phyloP scores from a whole-genome alignment of 495 filamentous ascomycete genomes.

The Aspergillus heteromorphus region DNA sequence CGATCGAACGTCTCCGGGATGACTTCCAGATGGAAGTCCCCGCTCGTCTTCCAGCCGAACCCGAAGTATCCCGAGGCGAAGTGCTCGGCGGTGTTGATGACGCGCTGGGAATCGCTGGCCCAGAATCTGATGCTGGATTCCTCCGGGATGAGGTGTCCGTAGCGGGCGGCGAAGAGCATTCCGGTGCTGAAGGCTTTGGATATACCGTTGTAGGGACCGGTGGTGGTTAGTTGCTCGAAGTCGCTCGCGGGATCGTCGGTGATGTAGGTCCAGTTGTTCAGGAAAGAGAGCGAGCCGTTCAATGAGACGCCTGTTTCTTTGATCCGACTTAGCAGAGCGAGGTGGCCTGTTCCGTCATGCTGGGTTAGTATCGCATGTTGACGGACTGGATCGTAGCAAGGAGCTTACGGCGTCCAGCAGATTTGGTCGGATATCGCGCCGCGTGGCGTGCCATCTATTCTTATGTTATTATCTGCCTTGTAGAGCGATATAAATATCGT shows the following conservation, averaged over 20 bases:
- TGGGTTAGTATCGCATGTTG: not conserved
- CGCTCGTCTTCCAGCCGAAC: constrained; percentile 38
- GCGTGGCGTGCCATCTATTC: constrained; percentile 55
- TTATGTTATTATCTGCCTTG: not conserved
- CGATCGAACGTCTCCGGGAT: constrained; percentile 47
- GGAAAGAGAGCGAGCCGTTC: constrained; percentile 47
- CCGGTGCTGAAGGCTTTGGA: constrained; percentile 53
- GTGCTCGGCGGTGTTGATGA: constrained; percentile 53
- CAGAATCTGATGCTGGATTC: constrained; percentile 36
- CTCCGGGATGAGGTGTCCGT: constrained; percentile 37
- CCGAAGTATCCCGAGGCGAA: constrained; percentile 55
- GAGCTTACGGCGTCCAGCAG: constrained; percentile 46
- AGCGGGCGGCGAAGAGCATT: constrained; percentile 51
- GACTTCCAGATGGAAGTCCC: constrained; percentile 38
- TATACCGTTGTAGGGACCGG: constrained; percentile 52
- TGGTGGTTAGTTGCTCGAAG: constrained; percentile 54
- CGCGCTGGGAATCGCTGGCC: constrained; percentile 52
- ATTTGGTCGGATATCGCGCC: constrained; percentile 53
- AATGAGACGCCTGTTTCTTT: constrained; percentile 34
- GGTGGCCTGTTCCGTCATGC: constrained; percentile 36
- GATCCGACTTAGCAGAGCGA: constrained; percentile 40
- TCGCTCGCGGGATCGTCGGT: constrained; percentile 30
- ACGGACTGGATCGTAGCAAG: not conserved
- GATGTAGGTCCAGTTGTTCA: constrained; percentile 55
- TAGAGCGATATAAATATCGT: not conserved